phyloP scores from a whole-genome alignment of 768 basidiomycete genomes.

The Russula compacta region DNA sequence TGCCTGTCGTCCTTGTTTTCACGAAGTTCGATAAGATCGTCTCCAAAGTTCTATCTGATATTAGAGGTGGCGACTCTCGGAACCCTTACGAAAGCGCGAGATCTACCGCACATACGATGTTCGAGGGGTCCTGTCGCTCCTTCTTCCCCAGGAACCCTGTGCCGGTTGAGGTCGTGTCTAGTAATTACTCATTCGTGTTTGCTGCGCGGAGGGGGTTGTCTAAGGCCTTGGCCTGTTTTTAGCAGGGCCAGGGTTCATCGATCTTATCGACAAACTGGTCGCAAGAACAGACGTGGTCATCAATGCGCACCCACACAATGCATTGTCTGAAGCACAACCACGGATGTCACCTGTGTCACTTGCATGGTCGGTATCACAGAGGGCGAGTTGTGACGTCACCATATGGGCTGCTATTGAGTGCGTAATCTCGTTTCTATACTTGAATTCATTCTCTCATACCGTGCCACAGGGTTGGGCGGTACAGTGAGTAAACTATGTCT shows the following conservation, averaged over 20 bases:
- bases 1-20: conserved; percentile 1
- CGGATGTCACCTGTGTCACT: background rate
- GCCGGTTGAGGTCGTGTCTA: background rate
- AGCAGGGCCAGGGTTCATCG: background rate
- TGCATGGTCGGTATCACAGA: conserved; percentile 9
- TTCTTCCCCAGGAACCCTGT: background rate
- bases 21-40: background rate
- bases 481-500: background rate
- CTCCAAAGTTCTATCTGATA: background rate
- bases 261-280: background rate
- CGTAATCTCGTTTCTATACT: background rate
- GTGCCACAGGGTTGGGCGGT: background rate
- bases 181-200: background rate
- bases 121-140: background rate
- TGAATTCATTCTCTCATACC: background rate
- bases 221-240: background rate
- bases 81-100: background rate
- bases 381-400: background rate
- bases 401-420: background rate
- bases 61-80: background rate
- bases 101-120: background rate
- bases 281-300: background rate
- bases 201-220: background rate
- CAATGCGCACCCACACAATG: background rate
- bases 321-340: background rate